Evolutionary conservation across 2,329 filamentous ascomycete species (phyloP), one percentile per base, ranked within the genome.

Genomic region (Aspergillus japonicus): DNA sequence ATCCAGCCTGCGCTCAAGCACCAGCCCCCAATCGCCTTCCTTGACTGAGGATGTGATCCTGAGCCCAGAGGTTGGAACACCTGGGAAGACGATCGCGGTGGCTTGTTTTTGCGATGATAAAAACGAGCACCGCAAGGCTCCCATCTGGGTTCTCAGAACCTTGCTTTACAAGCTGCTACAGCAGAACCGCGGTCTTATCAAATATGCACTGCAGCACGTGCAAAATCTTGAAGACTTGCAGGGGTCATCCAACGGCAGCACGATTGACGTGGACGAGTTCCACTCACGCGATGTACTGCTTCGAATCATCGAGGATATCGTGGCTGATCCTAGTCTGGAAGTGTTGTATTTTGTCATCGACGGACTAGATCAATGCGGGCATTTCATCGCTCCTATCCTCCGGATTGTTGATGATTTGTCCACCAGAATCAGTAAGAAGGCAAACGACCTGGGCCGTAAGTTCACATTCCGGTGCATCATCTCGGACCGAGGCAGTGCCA

Each of bases 281-380:
- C 42, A 56, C 19, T 56, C 53, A 2, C 8, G 31, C 16, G 53
- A 56, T 33, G 39, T 48, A 5, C 12, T 56, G 3, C 42, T 19
- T 2, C 23, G 31, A n/a, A 47, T 56, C 14, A n/a, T 56, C 6
- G 26, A 48, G 12, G 44, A 48, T 2, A 14, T 56, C 5, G 31
- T 35, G 14, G 11, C 44, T 12, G 42, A 56, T 56, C 42, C 44
- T 14, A n/a, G 33, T 4, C 8, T 56, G 14, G 44, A 48, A 14
- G 53, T 48, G 24, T 16, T 56, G 14, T 56, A 56, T 29, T 56
- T 56, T 24, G 19, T 49, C 21, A n/a, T 56, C 10, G 53, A 56
- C 19, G 53, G 53, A 0, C 19, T 50, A 23, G 48, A 50, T 50
- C 48, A 50, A 19, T 50, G 48, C 29, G 48, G 48, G n/a, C 48